Evolutionary conservation across 2,329 filamentous ascomycete genomes (phyloP), one percentile per base, ranked within the genome.

Genomic region (Dactylellina cionopaga): DNA sequence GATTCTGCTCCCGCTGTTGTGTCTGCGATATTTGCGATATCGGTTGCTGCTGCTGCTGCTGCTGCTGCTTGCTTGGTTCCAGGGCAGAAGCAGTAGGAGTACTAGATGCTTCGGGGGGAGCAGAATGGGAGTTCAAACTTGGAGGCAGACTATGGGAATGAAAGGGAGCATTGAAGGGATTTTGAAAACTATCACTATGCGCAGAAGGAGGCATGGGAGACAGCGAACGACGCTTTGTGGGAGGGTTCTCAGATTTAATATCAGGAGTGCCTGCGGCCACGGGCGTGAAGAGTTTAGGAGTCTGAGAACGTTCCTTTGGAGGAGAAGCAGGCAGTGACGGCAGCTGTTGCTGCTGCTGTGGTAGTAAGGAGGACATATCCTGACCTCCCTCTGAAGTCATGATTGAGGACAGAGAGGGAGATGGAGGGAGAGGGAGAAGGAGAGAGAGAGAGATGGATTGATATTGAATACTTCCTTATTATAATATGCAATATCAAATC

Each of bases 321-420:
- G 66, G 66, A 41, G 66, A 64, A 10, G 66, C 58, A 46, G 59
- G 66, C 66, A 51, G 58, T 0, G 66, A 58, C 4, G 58, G 65
- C 65, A 47, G 25, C 58, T 71, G 66, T 37, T 46, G 59, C 17
- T 24, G 35, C 15, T 52, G 52, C 29, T 37, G 39, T 17, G 35
- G 49, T 29, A 43, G 44, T 37, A 64, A 35, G 37, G n/a, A n/a
- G n/a, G 59, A 29, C 22, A 33, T 47, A 60, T 71, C 66, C 24
- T 64, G 58, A 10, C 58, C 66, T 47, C n/a, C n/a, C n/a, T 59
- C 66, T 22, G 66, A 71, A 52, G 58, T 71, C 66, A 71, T 71
- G 37, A 15, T 33, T n/a, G 24, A 49, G 25, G 10, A 54, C 11
- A 33, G 9, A 35, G 15, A 17, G 9, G 17, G 27, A 19, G 47